Percentiles rank a stretch among this genome's conserved stretches.
These are phyloP conservation scores for Sarocladiaceae sp. DNA, from an alignment of 2,329 filamentous ascomycete genomes.

Conservation along the genomic window DNA sequence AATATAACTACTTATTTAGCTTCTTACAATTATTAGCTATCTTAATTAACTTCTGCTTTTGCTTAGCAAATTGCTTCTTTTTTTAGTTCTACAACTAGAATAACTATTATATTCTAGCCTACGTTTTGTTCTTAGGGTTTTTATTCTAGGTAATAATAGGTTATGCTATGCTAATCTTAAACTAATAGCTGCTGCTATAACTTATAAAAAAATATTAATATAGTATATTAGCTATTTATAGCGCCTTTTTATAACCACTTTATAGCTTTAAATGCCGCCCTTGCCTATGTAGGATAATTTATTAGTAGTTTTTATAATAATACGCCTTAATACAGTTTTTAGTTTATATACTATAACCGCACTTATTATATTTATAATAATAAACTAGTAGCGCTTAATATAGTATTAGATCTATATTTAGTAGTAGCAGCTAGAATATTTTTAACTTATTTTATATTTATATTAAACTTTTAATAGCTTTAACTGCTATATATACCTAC, in stretches of 20 bases:
- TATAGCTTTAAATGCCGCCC: neutral
- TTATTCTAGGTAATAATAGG: neutral
- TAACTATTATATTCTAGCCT: neutral
- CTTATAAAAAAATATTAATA: neutral
- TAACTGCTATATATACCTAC: neutral
- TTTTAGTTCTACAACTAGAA: neutral
- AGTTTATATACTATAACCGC: neutral
- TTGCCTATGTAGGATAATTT: neutral
- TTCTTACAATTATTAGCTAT: neutral
- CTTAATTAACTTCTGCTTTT: neutral
- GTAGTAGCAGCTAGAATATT: neutral
- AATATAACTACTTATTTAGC: neutral
- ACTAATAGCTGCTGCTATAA: neutral
- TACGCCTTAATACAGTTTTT: neutral
- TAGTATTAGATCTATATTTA: neutral
- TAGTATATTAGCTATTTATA: neutral
- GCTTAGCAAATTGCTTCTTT: neutral
- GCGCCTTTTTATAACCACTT: neutral
- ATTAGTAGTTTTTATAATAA: neutral
- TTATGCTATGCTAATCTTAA: neutral
- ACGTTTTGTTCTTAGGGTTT: neutral
- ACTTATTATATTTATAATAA: neutral
- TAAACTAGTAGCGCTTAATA: neutral
- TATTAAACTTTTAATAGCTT: neutral
- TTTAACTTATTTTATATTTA: neutral